A percentile compares a stretch with the other conserved stretches of the same genome.
phyloP scores from a whole-genome alignment of 2,329 filamentous ascomycete species.

The Thermoascus crustaceus region DNA sequence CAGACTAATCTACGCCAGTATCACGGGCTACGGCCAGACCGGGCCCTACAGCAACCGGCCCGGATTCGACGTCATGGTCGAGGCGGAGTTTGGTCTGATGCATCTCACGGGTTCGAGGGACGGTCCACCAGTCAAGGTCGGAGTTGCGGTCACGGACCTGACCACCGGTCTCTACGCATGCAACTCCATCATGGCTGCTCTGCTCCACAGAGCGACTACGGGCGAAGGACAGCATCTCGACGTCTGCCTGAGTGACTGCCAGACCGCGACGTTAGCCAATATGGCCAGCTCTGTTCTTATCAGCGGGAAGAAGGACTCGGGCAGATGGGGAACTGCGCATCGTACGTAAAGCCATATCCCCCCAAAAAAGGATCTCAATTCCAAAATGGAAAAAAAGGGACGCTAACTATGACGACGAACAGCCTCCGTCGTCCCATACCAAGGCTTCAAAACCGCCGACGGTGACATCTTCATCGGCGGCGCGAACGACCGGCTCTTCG shows the following conservation, averaged over 20 bases:
- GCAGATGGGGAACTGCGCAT: slow-evolving; percentile 40
- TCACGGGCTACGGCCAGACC: slow-evolving; percentile 94
- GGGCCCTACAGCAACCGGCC: slow-evolving; percentile 81
- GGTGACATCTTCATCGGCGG: slow-evolving; percentile 64
- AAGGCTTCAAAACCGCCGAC: slow-evolving; percentile 57
- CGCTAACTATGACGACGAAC: not conserved
- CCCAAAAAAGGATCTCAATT: too few relatives aligned
- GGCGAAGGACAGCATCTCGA: slow-evolving; percentile 61
- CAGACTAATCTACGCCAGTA: slow-evolving; percentile 81
- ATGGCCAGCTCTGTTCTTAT: slow-evolving; percentile 36
- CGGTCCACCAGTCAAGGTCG: slow-evolving; percentile 90
- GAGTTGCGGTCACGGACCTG: slow-evolving; percentile 91
- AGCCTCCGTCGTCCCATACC: slow-evolving; percentile 37
- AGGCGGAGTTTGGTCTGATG: slow-evolving; percentile 97
- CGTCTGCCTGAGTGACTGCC: slow-evolving; percentile 5
- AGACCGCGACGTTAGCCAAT: slow-evolving; percentile 35
- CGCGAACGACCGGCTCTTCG: slow-evolving; percentile 64
- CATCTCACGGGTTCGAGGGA: slow-evolving; percentile 89
- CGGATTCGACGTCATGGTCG: slow-evolving; percentile 98
- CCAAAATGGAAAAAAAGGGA: not conserved
- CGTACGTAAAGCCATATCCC: slow-evolving; percentile 25
- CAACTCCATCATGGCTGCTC: slow-evolving; percentile 89
- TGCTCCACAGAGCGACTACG: slow-evolving; percentile 65
- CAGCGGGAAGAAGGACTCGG: slow-evolving; percentile 43
- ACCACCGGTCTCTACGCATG: slow-evolving; percentile 93